Conservation (phyloP, 352 stramenopile genomes). For the Globisporangium viniferum region DNA sequence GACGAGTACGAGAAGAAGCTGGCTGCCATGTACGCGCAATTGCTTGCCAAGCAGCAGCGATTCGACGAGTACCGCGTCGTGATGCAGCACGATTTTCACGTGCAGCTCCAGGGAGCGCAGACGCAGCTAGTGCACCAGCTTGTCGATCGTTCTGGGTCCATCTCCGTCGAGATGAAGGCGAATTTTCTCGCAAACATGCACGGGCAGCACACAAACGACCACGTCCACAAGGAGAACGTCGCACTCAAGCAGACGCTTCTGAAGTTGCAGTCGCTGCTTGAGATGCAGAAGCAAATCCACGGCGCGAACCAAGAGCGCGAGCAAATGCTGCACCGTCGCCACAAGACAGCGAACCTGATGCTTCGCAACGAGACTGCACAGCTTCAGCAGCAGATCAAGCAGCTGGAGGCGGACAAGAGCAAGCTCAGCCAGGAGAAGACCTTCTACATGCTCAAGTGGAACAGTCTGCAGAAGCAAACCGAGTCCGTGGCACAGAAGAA, state of each 20-base stretch:
- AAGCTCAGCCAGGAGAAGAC: slow-evolving; percentile 51
- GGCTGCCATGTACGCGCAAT: slow-evolving; percentile 40
- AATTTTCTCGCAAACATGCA: slow-evolving; percentile 44
- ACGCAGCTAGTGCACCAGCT: slow-evolving; percentile 54
- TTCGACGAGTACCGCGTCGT: slow-evolving; percentile 60
- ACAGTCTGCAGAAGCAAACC: slow-evolving; percentile 37
- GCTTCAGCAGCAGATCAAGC: slow-evolving; percentile 42
- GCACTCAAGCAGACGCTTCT: slow-evolving; percentile 65
- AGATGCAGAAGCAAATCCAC: slow-evolving; percentile 57
- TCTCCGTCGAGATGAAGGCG: slow-evolving; percentile 56
- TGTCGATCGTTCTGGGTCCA: slow-evolving; percentile 46
- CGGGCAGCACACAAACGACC: slow-evolving; percentile 35
- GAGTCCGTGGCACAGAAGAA: slow-evolving; percentile 33
- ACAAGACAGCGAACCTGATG: slow-evolving; percentile 31
- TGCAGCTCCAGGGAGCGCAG: slow-evolving; percentile 53
- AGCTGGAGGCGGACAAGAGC: slow-evolving; percentile 48
- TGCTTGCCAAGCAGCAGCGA: slow-evolving; percentile 54
- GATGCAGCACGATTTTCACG: slow-evolving; percentile 61
- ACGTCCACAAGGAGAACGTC: slow-evolving; percentile 59
- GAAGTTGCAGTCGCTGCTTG: slow-evolving; percentile 58
- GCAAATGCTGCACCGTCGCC: slow-evolving; percentile 29
- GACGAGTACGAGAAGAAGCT: slow-evolving; percentile 61
- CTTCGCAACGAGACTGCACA: slow-evolving; percentile 41
- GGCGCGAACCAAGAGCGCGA: slow-evolving; percentile 37
- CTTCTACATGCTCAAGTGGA: slow-evolving; percentile 40